Base-by-base conservation (phyloP, 208 protist species). In the Trypanosoma cruzi region DNA sequence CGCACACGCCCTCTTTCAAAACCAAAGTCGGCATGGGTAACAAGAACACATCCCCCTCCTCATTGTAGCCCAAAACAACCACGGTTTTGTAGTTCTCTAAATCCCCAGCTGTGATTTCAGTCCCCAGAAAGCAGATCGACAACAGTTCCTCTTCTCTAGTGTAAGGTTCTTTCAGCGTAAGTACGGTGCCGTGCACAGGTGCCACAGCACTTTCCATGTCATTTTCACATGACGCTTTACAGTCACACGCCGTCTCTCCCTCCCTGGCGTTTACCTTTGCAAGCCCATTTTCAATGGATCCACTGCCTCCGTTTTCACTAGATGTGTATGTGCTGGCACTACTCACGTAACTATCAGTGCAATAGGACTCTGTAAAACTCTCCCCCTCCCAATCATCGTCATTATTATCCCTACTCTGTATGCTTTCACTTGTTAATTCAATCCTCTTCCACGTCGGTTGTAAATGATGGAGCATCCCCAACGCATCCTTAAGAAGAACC, bases 51-150 rank as follows among this genome's bases (percentile, higher is more conserved):
- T 57, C 32, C 0, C 69, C 77, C 14, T 66, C 20, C 14, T 54
- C 63, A 54, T 81, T 63, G 70, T 84, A 89, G 14, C 84, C 84
- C 49, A 89, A 69, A 34, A 89, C 36, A n/a, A 85, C 55, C 20
- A 63, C 22, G 40, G 54, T 26, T 32, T 26, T 18, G 31, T 56
- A 64, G n/a, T 13, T 40, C 55, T 64, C 29, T 32, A 14, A 20
- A 16, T 50, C 36, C 18, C 54, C 50, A 48, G 5, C 13, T 40
- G 22, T 20, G 42, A 22, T 0, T 37, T 50, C 26, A 13, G 22
- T 28, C 20, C 24, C n/a, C 16, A 52, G 4, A 8, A 18, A n/a
- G 44, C 20, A 10, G 42, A 73, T 32, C 10, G 42, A 18, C 29
- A 61, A 40, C 0, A 20, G 1, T 32, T 48, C 53, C 20, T 29